These are phyloP conservation scores for Flaveria floridana DNA, from an alignment of 140 eudicot species.

Conservation along the genomic window DNA sequence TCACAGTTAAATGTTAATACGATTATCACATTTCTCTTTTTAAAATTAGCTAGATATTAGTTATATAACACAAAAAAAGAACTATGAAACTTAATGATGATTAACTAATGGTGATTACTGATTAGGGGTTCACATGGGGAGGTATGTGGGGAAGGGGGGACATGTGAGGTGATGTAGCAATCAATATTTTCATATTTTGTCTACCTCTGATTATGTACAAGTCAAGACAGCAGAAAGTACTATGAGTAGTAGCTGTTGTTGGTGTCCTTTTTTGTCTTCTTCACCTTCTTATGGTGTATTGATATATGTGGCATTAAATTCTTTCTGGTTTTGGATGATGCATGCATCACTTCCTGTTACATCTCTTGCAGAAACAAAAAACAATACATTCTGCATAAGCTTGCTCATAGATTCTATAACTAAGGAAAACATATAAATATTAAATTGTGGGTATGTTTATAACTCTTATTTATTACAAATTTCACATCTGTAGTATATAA, in stretches of 20 bases:
- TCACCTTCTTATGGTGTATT: constrained; percentile 6
- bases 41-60: too few species aligned
- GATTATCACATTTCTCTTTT: too few species aligned
- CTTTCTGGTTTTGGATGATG: constrained; percentile 27
- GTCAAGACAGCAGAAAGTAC: constrained; percentile 31
- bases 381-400: constrained; percentile 2
- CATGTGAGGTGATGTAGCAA: constrained; percentile 36
- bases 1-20: background rate
- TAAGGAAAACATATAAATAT: background rate
- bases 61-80: background rate
- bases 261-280: constrained; percentile 27
- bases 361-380: constrained; percentile 8
- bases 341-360: constrained; percentile 25
- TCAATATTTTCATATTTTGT: constrained; percentile 42
- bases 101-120: background rate
- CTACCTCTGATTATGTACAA: constrained; percentile 36
- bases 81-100: background rate
- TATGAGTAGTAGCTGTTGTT: constrained; percentile 22
- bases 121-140: constrained; percentile 52
- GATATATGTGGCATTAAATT: constrained; percentile 30
- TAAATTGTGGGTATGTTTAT: background rate
- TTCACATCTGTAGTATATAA: background rate
- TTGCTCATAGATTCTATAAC: constrained; percentile 10
- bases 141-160: constrained; percentile 28
- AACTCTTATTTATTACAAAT: background rate